These are phyloP conservation scores for Leptographium wingfieldii DNA, from an alignment of 2,329 filamentous ascomycete genomes.

Conservation along the genomic window DNA sequence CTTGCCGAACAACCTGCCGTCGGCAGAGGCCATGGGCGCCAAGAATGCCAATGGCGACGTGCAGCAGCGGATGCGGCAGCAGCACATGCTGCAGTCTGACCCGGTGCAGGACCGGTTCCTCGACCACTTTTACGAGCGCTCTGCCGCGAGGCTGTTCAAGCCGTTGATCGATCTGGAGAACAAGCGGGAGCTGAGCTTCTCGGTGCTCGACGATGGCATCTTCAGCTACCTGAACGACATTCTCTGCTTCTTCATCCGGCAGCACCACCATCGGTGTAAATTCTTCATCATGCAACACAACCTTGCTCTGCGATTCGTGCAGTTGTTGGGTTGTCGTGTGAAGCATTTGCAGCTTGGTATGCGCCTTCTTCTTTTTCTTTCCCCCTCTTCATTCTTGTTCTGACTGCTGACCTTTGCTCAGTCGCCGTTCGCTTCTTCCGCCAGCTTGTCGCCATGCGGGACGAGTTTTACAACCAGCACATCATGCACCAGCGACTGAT, in stretches of 20 bases:
- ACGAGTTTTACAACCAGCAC: constrained; percentile 83
- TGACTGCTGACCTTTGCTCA: constrained; percentile 19
- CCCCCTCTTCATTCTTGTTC: background rate
- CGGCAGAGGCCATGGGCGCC: constrained; percentile 27
- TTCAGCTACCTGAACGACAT: constrained; percentile 88
- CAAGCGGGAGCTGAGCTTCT: constrained; percentile 55
- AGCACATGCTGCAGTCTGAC: constrained; percentile 32
- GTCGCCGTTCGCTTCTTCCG: constrained; percentile 91
- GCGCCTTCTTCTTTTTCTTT: constrained; percentile 15
- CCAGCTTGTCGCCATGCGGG: constrained; percentile 69
- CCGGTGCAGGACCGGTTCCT: constrained; percentile 79
- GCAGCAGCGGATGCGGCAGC: constrained; percentile 46
- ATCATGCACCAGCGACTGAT: constrained; percentile 72
- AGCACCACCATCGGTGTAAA: constrained; percentile 77
- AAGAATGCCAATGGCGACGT: constrained; percentile 47
- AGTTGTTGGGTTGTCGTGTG: constrained; percentile 70
- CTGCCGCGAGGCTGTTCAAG: constrained; percentile 72
- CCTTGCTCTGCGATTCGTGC: constrained; percentile 64
- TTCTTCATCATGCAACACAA: constrained; percentile 75
- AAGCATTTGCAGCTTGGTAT: constrained; percentile 85
- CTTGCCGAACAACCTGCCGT: constrained; percentile 24
- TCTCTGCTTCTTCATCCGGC: constrained; percentile 83
- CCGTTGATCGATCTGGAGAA: constrained; percentile 72
- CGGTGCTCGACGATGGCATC: constrained; percentile 75
- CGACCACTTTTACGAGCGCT: constrained; percentile 78